Percentiles rank a stretch among this genome's conserved stretches.
Evolutionary conservation across 2,329 filamentous ascomycete genomes (phyloP).

Genomic region (Fusarium sp.): DNA sequence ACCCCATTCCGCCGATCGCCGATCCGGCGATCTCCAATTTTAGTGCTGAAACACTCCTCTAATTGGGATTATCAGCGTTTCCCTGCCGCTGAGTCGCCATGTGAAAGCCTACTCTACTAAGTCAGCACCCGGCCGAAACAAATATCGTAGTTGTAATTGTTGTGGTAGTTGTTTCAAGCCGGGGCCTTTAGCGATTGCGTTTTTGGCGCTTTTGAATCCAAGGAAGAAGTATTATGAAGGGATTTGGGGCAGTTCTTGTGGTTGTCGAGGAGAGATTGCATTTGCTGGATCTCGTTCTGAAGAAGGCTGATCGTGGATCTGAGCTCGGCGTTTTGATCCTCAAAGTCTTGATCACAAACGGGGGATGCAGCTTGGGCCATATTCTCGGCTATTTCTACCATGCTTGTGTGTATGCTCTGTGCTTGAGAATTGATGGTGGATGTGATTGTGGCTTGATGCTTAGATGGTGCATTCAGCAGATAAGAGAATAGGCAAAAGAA

Average conservation of each 20-base stretch:
- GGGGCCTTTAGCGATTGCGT: background rate
- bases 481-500: background rate
- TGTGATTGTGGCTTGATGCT: background rate
- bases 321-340: constrained; percentile 2
- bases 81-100: background rate
- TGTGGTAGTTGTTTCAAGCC: background rate
- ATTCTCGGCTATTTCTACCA: background rate
- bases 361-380: background rate
- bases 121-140: background rate
- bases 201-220: background rate
- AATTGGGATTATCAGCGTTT: background rate
- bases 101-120: background rate
- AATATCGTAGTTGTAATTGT: background rate
- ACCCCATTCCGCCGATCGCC: background rate
- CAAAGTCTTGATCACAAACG: background rate
- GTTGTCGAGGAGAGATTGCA: background rate
- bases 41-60: background rate
- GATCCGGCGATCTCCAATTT: background rate
- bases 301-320: background rate
- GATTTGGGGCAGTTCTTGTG: constrained; percentile 15
- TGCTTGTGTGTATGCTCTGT: background rate
- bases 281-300: background rate
- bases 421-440: background rate
- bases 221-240: accelerated
- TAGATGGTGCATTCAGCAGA: background rate